Percentiles rank a stretch among this genome's conserved stretches.
These are phyloP conservation scores for Sphagnum contortum DNA, from an alignment of 225 moss, liverwort and hornwort genomes.

Conservation along the genomic window DNA sequence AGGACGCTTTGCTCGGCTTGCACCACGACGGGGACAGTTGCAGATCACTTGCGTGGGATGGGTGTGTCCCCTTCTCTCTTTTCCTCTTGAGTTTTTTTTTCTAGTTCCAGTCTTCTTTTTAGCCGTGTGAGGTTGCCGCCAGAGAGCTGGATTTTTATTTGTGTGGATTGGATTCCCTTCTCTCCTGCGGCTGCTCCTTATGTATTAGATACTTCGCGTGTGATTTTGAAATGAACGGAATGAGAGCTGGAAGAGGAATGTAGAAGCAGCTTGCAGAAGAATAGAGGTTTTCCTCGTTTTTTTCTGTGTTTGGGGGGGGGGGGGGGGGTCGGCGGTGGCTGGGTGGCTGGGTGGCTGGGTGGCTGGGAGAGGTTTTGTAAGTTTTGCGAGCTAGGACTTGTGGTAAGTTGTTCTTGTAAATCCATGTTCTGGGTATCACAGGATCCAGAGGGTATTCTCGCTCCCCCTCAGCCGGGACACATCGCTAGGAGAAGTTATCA, in stretches of 20 bases:
- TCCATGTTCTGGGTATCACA: constrained; percentile 7
- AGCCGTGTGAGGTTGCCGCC: neutral
- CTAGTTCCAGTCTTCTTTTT: neutral
- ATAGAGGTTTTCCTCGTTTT: neutral
- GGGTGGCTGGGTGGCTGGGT: neutral
- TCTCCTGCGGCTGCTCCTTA: too few species aligned
- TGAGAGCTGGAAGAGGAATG: too few species aligned
- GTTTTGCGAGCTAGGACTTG: neutral
- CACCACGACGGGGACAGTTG: constrained; percentile 26
- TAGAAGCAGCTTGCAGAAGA: neutral
- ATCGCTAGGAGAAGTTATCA: constrained; percentile 51
- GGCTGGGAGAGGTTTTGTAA: neutral
- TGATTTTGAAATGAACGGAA: too few species aligned
- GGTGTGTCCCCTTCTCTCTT: constrained; percentile 15
- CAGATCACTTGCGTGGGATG: constrained; percentile 46
- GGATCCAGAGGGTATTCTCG: constrained; percentile 88
- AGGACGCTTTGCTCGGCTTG: constrained; percentile 1
- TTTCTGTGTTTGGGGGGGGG: too few species aligned
- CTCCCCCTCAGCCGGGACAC: constrained; percentile 68
- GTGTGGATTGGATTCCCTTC: too few species aligned
- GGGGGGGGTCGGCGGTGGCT: too few species aligned
- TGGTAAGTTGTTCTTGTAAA: neutral
- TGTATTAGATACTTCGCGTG: too few species aligned
- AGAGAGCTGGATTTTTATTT: too few species aligned
- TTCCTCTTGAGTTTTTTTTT: neutral